Evolutionary conservation across 2,329 filamentous ascomycete genomes (phyloP).

Genomic region (Lachnellula occidentalis): DNA sequence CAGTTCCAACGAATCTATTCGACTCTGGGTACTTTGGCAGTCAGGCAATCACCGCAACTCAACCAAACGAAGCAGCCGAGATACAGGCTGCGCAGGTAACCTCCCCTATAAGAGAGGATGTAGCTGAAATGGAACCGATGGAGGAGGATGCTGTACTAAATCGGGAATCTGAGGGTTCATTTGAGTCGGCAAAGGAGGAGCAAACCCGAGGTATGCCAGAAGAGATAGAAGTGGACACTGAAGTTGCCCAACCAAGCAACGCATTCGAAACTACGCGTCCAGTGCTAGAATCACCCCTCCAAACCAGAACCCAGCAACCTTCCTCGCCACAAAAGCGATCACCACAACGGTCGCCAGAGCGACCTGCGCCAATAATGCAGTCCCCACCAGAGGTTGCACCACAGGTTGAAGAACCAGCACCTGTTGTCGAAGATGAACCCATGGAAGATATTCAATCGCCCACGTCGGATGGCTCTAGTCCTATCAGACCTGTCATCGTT

Average conservation of each 20-base stretch:
- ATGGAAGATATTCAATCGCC: conserved; percentile 51
- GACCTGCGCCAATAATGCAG: neutral
- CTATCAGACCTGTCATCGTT: conserved; percentile 64
- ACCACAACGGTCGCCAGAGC: conserved; percentile 14
- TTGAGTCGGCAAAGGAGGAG: conserved; percentile 42
- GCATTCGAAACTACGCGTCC: conserved; percentile 2
- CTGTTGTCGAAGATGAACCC: conserved; percentile 26
- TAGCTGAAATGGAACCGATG: neutral
- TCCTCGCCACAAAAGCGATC: conserved; percentile 21
- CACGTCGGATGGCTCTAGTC: conserved; percentile 63
- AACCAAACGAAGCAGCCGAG: conserved; percentile 11
- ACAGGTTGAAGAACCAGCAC: conserved; percentile 9
- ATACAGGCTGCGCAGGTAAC: conserved; percentile 5
- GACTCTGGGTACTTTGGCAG: conserved; percentile 73
- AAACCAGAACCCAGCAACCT: conserved; percentile 9
- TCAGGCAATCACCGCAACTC: conserved; percentile 34
- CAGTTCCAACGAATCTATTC: conserved; percentile 31
- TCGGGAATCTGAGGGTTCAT: conserved; percentile 30
- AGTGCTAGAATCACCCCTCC: conserved; percentile 19
- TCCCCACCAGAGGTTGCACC: conserved; percentile 11
- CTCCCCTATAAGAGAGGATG: conserved; percentile 8
- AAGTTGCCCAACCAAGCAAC: neutral
- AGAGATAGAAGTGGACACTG: conserved; percentile 6
- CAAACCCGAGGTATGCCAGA: conserved; percentile 30
- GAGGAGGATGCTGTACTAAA: conserved; percentile 13